Base-by-base conservation (phyloP, 148 eudicot genomes). In the Amaranthus hypochondriacus region DNA sequence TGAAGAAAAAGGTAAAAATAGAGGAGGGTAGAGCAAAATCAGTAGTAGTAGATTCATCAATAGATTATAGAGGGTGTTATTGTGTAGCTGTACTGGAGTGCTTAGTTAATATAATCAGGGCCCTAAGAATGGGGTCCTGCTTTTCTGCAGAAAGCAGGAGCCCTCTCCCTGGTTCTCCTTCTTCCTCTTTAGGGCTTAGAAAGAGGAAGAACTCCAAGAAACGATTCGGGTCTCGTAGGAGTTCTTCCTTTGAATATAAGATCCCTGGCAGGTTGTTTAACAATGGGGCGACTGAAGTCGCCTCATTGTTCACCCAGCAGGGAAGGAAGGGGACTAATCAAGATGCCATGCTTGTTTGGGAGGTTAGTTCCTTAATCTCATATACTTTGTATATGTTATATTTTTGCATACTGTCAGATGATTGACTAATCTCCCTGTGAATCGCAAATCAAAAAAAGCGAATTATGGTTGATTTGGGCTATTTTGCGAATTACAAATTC, bases 51-150 rank as follows among this genome's bases (percentile, higher is more conserved):
- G 97, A 87, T 86, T 72, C 87, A 3, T 81, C 74, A 56, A 78
- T 66, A 15, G 90, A 81, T 73, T 84, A 77, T 62, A 78, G 85
- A 79, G 89, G 90, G 62, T 75, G 76, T 76, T 79, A 84, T 69
- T 83, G 93, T 75, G 50, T 69, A 59, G 92, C 82, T 82, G 93
- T 84, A 84, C 96, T 95, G 96, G 97, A 92, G 85, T 95, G 97
- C 89, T 15, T 95, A 82, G 72, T 90, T 6, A 82, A 87, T 76
- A 83, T 95, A 4, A 78, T 95, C 90, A 86, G 97, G 97, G 92
- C 97, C 97, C 92, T 95, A 49, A 86, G 90, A 73, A 92, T 90
- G 99, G 97, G 99, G 84, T 92, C 97, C 97, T 95, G 99, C 90
- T 88, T 95, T 65, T 83, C 99, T 39, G 75, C 81, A 46, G 97